Conservation (phyloP, 352 stramenopile species). For the Hyaloperonospora arabidopsidis region DNA sequence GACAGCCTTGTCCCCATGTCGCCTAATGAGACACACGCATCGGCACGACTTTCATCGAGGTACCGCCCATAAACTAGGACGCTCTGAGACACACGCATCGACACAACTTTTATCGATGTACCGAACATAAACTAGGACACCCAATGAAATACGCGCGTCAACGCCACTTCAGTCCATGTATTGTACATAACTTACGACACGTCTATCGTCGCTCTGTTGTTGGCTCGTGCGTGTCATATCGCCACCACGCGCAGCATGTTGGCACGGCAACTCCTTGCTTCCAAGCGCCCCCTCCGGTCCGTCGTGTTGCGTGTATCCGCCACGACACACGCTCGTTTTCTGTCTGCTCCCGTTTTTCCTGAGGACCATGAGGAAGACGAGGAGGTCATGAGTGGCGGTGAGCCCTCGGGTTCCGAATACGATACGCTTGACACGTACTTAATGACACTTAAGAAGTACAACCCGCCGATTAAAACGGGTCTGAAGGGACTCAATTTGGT, state of each 20-base stretch:
- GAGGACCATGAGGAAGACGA: conserved; percentile 37
- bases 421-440: conserved; percentile 49
- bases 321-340: conserved; percentile 18
- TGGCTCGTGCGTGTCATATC: too few species aligned
- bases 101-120: too few species aligned
- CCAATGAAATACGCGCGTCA: too few species aligned
- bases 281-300: conserved; percentile 21
- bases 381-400: conserved; percentile 23
- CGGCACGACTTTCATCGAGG: too few species aligned
- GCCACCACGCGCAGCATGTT: conserved; percentile 14
- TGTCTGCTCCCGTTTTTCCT: conserved; percentile 18
- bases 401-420: conserved; percentile 27
- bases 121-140: too few species aligned
- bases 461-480: conserved; percentile 67
- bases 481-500: conserved; percentile 74
- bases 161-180: too few species aligned
- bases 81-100: too few species aligned
- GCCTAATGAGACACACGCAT: too few species aligned
- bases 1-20: too few species aligned
- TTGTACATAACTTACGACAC: too few species aligned
- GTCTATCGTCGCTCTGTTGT: too few species aligned
- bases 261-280: conserved; percentile 22
- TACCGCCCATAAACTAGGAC: too few species aligned
- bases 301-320: conserved; percentile 10
- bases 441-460: conserved; percentile 67